Percentiles rank a stretch among this genome's conserved stretches.
phyloP scores from a whole-genome alignment of 2,329 filamentous ascomycete species.

The Onygena corvina region DNA sequence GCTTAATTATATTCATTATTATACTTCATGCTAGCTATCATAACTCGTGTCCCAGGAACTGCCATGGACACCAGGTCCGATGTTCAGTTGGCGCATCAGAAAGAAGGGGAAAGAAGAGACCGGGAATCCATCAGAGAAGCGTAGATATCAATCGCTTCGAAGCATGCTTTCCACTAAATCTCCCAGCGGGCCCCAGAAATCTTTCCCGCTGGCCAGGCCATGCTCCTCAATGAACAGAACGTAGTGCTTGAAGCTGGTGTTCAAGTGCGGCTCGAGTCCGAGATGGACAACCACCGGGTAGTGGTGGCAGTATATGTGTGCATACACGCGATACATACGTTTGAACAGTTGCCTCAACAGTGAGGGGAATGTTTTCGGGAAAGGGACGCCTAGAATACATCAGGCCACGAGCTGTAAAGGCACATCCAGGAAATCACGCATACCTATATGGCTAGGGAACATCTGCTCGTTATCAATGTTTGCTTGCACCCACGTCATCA shows the following conservation, averaged over 20 bases:
- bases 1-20: conserved; percentile 5
- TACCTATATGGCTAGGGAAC: conserved; percentile 85
- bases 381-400: conserved; percentile 60
- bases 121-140: neutral
- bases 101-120: neutral
- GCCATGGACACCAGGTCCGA: neutral
- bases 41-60: neutral
- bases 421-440: too few species aligned
- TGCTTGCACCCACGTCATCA: conserved; percentile 92
- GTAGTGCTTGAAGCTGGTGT: conserved; percentile 99
- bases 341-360: conserved; percentile 96
- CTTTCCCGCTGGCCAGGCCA: conserved; percentile 77
- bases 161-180: conserved; percentile 97
- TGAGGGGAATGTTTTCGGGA: conserved; percentile 80
- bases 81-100: neutral
- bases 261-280: conserved; percentile 89
- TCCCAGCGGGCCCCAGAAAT: conserved; percentile 92
- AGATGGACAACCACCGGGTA: conserved; percentile 93
- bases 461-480: conserved; percentile 92
- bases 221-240: conserved; percentile 98
- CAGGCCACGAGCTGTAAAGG: too few species aligned
- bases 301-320: conserved; percentile 99
- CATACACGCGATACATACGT: conserved; percentile 95
- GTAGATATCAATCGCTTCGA: conserved; percentile 59
- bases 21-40: conserved; percentile 4